Evolutionary conservation across 805 yeast genomes (phyloP).

Genomic region (Scheffersomyces coipomensis): DNA sequence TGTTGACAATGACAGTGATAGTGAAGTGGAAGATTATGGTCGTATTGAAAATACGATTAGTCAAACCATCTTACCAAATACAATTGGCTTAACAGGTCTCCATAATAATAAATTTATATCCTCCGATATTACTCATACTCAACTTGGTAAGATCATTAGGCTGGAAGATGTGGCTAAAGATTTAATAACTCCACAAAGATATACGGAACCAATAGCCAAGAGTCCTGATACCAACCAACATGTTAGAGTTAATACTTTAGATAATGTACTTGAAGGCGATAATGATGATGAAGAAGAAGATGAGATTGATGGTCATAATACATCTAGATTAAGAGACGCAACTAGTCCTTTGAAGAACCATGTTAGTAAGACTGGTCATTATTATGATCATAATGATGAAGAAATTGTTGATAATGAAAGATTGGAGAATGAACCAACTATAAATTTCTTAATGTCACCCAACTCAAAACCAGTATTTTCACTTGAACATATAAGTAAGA

Average conservation of each 20-base stretch:
- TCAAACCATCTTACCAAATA: slow-evolving; percentile 17
- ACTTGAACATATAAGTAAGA: slow-evolving; percentile 20
- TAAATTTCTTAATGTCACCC: slow-evolving; percentile 29
- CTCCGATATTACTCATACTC: slow-evolving; percentile 10
- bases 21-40: slow-evolving; percentile 23
- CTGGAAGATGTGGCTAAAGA: slow-evolving; percentile 10
- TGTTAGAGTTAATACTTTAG: slow-evolving; percentile 12
- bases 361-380: background rate
- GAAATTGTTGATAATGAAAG: slow-evolving; percentile 8
- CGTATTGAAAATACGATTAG: slow-evolving; percentile 16
- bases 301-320: slow-evolving; percentile 4
- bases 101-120: slow-evolving; percentile 1
- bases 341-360: slow-evolving; percentile 25
- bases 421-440: slow-evolving; percentile 26
- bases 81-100: slow-evolving; percentile 2
- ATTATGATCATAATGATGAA: background rate
- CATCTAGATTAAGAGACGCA: slow-evolving; percentile 9
- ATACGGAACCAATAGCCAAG: slow-evolving; percentile 28
- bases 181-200: slow-evolving; percentile 27
- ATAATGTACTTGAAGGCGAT: slow-evolving; percentile 8
- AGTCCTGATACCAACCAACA: slow-evolving; percentile 27
- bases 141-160: slow-evolving; percentile 13
- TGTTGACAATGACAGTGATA: slow-evolving; percentile 22
- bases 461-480: slow-evolving; percentile 33
- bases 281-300: slow-evolving; percentile 11